Base-by-base conservation (phyloP, 2,329 filamentous ascomycete genomes). In the Penicillium sclerotigenum region DNA sequence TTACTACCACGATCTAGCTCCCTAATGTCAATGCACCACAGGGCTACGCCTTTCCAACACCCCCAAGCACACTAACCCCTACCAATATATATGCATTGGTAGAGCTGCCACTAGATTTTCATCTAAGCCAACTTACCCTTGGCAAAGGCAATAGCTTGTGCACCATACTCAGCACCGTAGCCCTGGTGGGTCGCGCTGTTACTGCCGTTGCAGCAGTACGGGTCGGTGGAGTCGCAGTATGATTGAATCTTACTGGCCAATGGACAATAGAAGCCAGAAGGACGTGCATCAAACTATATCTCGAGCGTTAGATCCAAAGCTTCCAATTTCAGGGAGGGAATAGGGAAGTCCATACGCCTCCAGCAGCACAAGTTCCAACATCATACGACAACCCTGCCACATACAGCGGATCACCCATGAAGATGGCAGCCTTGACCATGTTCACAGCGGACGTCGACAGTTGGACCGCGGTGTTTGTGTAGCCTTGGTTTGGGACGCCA, bases 161-260 rank as follows among this genome's bases (percentile, higher is more conserved):
- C 67, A 1, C 85, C 85, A 58, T 88, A 88, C 63, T 82, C 82
- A 58, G 68, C 73, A 2, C 81, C 84, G 57, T 88, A 88, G 47
- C 83, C 79, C 68, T 86, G 81, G 69, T 87, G 85, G 7, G 80
- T 78, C 63, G 81, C 80, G 26, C 79, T 76, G 57, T 87, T 78
- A 63, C 79, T 85, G 47, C 85, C 86, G 40, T 81, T 85, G 72
- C 84, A 88, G 78, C 86, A 88, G 73, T 85, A 87, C 0, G 84
- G 84, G 60, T 88, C 85, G 4, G 80, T 66, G 5, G 80, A 73
- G 63, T 88, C 85, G 69, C 86, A 88, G 77, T 87, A 88, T 5
- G 82, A 84, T 73, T 86, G 75, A 62, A 87, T 82, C 64, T 82
- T 84, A 67, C 71, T 77, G 34, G 76, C 77, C 10, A 82, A 79